These are phyloP conservation scores for Aspergillus neoniger DNA, from an alignment of 2,329 filamentous ascomycete genomes.

Conservation along the genomic window DNA sequence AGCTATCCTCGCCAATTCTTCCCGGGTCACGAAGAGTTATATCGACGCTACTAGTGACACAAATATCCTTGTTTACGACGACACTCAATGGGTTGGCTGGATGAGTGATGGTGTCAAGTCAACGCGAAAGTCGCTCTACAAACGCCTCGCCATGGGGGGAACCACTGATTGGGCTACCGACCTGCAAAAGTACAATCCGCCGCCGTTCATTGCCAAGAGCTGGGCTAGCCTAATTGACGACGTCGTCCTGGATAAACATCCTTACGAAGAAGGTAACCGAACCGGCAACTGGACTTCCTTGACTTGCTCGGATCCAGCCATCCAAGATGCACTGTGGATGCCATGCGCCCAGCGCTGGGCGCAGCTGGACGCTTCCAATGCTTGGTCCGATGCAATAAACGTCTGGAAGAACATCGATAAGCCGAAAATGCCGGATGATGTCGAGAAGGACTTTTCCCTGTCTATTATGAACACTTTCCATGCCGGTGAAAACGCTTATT, in stretches of 20 bases:
- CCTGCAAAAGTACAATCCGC: slow-evolving; percentile 16
- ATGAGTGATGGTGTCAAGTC: slow-evolving; percentile 7
- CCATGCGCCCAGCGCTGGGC: slow-evolving; percentile 8
- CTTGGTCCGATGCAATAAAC: slow-evolving; percentile 5
- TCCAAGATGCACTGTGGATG: slow-evolving; percentile 7
- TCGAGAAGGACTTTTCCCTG: not conserved
- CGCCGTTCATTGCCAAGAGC: slow-evolving; percentile 6
- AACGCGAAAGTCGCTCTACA: slow-evolving; percentile 16
- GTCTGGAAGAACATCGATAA: not conserved
- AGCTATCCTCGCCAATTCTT: slow-evolving; percentile 6
- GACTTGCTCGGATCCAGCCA: slow-evolving; percentile 8
- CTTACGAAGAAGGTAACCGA: slow-evolving; percentile 4
- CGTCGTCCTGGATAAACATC: slow-evolving; percentile 3
- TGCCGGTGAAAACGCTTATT: not conserved
- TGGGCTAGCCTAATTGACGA: slow-evolving; percentile 4
- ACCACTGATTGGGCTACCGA: slow-evolving; percentile 40
- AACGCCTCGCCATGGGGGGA: slow-evolving; percentile 29
- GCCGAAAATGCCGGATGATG: not conserved
- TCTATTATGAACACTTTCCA: slow-evolving; percentile 3
- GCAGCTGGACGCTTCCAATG: slow-evolving; percentile 6
- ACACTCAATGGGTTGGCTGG: slow-evolving; percentile 10
- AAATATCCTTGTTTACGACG: slow-evolving; percentile 8
- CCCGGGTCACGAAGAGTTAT: not conserved
- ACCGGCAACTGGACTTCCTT: slow-evolving; percentile 11
- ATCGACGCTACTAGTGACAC: slow-evolving; percentile 1